phyloP scores from a whole-genome alignment of 495 filamentous ascomycete species.

The Rhizodiscina lignyota region DNA sequence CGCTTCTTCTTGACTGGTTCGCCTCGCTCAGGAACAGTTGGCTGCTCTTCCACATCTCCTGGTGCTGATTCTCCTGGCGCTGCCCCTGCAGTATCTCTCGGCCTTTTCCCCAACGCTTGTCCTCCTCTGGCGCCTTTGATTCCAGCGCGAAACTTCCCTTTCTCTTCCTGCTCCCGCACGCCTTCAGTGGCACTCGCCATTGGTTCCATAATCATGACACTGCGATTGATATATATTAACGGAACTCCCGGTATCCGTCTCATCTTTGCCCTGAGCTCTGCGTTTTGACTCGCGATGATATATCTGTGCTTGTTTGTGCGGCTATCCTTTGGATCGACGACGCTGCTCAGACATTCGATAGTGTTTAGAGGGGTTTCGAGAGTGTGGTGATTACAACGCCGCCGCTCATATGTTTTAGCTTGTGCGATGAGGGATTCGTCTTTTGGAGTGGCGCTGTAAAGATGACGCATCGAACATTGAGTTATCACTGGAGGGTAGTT shows the following conservation, averaged over 20 bases:
- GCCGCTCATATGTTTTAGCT: conserved; percentile 61
- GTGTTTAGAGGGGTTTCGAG: conserved; percentile 61
- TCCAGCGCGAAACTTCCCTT: conserved; percentile 56
- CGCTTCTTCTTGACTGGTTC: conserved; percentile 40
- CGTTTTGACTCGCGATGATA: conserved; percentile 63
- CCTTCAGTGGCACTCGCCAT: conserved; percentile 50
- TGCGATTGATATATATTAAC: conserved; percentile 65
- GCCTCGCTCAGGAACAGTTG: conserved; percentile 6
- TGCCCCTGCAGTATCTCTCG: too few relatives aligned
- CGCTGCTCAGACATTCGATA: conserved; percentile 57
- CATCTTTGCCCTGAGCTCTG: conserved; percentile 35
- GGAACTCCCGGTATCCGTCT: conserved; percentile 55
- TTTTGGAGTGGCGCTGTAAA: conserved; percentile 45
- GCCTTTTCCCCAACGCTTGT: conserved; percentile 32
- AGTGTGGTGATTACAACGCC: conserved; percentile 78
- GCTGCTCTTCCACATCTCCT: conserved; percentile 16
- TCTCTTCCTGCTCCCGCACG: conserved; percentile 51
- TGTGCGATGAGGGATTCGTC: conserved; percentile 43
- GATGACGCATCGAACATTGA: conserved; percentile 42
- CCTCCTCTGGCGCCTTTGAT: conserved; percentile 37
- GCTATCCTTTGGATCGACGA: conserved; percentile 56
- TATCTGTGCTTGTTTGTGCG: conserved; percentile 79
- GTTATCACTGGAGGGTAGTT: conserved; percentile 22
- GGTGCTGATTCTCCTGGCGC: conserved; percentile 11
- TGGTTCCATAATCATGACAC: conserved; percentile 82